Conservation (phyloP, 164 flowering plant genomes). For the Aristolochia californica region DNA sequence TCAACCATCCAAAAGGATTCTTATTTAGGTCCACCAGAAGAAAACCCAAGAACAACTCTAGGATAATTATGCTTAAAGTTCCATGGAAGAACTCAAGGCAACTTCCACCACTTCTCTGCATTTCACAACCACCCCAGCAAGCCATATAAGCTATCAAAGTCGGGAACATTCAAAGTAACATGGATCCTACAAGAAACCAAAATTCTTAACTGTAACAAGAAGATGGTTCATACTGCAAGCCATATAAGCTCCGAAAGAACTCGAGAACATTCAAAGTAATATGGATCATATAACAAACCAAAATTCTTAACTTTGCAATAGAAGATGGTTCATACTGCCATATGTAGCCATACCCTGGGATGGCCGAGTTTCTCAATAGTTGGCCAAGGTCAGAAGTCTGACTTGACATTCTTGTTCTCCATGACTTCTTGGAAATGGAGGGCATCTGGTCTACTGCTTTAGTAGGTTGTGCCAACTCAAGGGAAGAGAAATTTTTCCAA, state of each 20-base stretch:
- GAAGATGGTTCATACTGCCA: too few species aligned
- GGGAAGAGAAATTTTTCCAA: not conserved
- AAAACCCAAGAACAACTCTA: slow-evolving; percentile 21
- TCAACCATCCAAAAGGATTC: slow-evolving; percentile 87
- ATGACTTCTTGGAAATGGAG: slow-evolving; percentile 14
- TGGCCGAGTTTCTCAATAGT: slow-evolving; percentile 25
- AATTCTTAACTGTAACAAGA: not conserved
- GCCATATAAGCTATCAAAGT: not conserved
- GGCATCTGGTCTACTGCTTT: slow-evolving; percentile 9
- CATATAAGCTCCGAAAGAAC: not conserved
- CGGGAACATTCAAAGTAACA: slow-evolving; percentile 1
- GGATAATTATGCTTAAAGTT: slow-evolving; percentile 89
- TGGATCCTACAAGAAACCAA: slow-evolving; percentile 1
- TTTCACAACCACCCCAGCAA: slow-evolving; percentile 72
- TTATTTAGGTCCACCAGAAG: slow-evolving; percentile 86
- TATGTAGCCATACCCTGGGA: slow-evolving; percentile 70
- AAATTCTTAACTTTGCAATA: not conserved
- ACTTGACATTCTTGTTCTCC: slow-evolving; percentile 12
- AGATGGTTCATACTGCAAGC: too few species aligned
- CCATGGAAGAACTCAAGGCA: slow-evolving; percentile 44
- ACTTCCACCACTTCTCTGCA: slow-evolving; percentile 38
- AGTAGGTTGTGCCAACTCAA: slow-evolving; percentile 13
- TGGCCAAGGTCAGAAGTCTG: slow-evolving; percentile 11
- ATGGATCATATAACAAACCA: slow-evolving; percentile 1
- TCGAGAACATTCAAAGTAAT: slow-evolving; percentile 5